Conservation (phyloP, 2,329 filamentous ascomycete genomes). For the Dactylellina drechsleri region DNA sequence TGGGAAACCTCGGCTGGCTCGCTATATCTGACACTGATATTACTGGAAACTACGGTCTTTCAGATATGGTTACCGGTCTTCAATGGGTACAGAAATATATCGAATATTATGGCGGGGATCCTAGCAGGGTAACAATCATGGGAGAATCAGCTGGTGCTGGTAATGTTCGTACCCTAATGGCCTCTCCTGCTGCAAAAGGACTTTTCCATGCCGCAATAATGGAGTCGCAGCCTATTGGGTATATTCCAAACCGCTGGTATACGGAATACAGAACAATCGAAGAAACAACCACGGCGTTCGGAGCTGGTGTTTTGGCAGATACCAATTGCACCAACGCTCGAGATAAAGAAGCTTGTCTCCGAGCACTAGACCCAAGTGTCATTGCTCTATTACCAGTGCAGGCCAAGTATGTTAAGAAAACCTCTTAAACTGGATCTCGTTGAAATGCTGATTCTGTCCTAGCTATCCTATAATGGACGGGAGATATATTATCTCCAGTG, state of each 20-base stretch:
- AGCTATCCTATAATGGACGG: conserved; percentile 58
- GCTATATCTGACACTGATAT: conserved; percentile 61
- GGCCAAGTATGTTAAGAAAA: conserved; percentile 12
- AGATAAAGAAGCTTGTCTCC: conserved; percentile 21
- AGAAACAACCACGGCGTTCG: conserved; percentile 15
- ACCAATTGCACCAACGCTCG: conserved; percentile 6
- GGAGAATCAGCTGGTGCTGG: conserved; percentile 74
- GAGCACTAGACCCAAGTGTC: conserved; percentile 13
- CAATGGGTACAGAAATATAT: conserved; percentile 74
- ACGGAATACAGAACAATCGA: conserved; percentile 23
- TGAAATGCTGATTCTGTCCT: not conserved
- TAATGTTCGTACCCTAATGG: conserved; percentile 65
- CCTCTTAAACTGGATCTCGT: not conserved
- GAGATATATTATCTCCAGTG: conserved; percentile 58
- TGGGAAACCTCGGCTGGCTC: conserved; percentile 34
- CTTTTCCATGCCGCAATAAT: conserved; percentile 66
- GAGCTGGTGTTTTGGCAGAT: not conserved
- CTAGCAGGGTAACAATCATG: conserved; percentile 79
- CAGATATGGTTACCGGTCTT: conserved; percentile 66
- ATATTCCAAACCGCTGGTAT: conserved; percentile 16
- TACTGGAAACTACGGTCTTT: conserved; percentile 66
- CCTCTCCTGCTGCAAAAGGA: conserved; percentile 64
- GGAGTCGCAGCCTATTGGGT: conserved; percentile 28
- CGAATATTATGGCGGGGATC: conserved; percentile 80
- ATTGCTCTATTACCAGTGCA: not conserved